phyloP scores from a whole-genome alignment of 805 yeast genomes.

The Nematodospora valgi region DNA sequence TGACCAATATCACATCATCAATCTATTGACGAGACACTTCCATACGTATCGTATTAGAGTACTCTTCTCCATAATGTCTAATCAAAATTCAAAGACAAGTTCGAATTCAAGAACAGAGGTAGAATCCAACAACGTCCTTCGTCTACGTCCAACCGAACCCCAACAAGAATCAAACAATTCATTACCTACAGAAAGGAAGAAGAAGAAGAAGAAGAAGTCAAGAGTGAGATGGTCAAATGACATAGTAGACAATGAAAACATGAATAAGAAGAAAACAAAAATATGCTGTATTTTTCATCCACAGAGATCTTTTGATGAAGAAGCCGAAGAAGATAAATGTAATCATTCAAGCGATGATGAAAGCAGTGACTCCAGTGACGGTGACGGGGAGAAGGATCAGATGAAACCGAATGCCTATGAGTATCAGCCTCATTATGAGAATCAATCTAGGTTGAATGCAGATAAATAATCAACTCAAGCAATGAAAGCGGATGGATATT shows the following conservation, averaged over 20 bases:
- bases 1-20: too few relatives aligned
- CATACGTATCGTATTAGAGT: too few relatives aligned
- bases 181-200: not conserved
- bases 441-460: conserved; percentile 10
- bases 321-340: conserved; percentile 6
- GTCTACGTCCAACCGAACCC: conserved; percentile 2
- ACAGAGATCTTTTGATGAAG: conserved; percentile 10
- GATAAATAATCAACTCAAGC: not conserved
- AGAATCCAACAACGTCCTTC: not conserved
- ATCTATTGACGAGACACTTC: too few relatives aligned
- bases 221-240: conserved; percentile 82
- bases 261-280: conserved; percentile 87
- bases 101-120: conserved; percentile 1
- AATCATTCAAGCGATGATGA: conserved; percentile 29
- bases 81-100: not conserved
- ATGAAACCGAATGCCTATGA: conserved; percentile 79
- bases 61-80: too few relatives aligned
- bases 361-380: conserved; percentile 19
- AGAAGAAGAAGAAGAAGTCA: conserved; percentile 31
- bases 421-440: conserved; percentile 65
- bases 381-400: conserved; percentile 15
- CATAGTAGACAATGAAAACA: conserved; percentile 83
- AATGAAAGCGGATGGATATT: too few relatives aligned
- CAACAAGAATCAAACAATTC: not conserved
- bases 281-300: conserved; percentile 90